Evolutionary conservation across 129 eudicot species (phyloP).

Genomic region (carrot (Daucus carota)): DH1_v3.0 NC_030384.2:16082501-16083000

Average conservation of each 20-base stretch:
- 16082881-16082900: no score
- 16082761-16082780: not conserved
- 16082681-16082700: not conserved
- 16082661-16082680: not conserved
- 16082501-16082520: not conserved
- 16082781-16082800: no score
- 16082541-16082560: not conserved
- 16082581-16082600: not conserved
- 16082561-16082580: not conserved
- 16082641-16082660: not conserved
- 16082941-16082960: no score
- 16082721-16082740: not conserved
- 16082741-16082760: not conserved
- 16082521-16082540: not conserved
- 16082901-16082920: no score
- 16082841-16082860: no score
- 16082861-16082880: no score
- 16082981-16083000: no score
- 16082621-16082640: not conserved
- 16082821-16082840: no score
- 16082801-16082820: no score
- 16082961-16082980: no score
- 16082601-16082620: not conserved
- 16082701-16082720: not conserved
- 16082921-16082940: no score